Evolutionary conservation across 2,329 filamentous ascomycete genomes (phyloP), one percentile per base, ranked within the genome.

Genomic region (Ramularia endophylla): DNA sequence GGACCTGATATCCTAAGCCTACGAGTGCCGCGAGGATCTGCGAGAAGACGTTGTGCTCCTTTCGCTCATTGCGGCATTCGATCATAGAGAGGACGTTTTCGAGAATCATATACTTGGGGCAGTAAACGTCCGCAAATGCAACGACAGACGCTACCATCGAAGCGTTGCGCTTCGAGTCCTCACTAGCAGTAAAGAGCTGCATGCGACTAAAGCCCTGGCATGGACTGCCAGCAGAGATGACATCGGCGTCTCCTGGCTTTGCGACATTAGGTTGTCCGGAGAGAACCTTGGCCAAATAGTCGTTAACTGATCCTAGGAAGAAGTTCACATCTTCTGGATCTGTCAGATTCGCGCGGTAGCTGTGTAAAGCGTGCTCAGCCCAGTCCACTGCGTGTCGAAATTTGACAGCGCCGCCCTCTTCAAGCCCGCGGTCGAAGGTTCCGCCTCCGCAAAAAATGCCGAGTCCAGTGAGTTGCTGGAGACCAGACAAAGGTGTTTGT

Each of bases 361-460:
- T 85, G 38, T 87, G 81, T 0, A 89, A 73, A 0, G 86, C 83
- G 4, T 69, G 64, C 1, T 65, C 51, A 41, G 74, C 75, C 43
- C 78, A 77, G 54, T 94, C 87, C 18, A 89, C 81, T 0, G 78
- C 78, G 68, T 77, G 83, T 3, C 70, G 67, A 59, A 84, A 83
- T 18, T 78, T 59, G 0, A 88, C 71, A 0, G 71, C 78, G 0
- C 80, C 78, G 1, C 77, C 78, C 39, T 88, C 84, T 59, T 88
- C 85, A 0, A 94, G 67, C 0, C 85, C 86, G 20, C 83, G 73
- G 4, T 85, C 86, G 38, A 92, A 79, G 38, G 82, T 87, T 0
- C 87, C 86, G 13, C 83, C 81, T 1, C 87, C 87, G 50, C 82
- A 87, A 54, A 87, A 94, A 0, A 92, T 65, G 48, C 87, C 84